Evolutionary conservation across 768 basidiomycete species (phyloP).

Genomic region (Suillus sp.): DNA sequence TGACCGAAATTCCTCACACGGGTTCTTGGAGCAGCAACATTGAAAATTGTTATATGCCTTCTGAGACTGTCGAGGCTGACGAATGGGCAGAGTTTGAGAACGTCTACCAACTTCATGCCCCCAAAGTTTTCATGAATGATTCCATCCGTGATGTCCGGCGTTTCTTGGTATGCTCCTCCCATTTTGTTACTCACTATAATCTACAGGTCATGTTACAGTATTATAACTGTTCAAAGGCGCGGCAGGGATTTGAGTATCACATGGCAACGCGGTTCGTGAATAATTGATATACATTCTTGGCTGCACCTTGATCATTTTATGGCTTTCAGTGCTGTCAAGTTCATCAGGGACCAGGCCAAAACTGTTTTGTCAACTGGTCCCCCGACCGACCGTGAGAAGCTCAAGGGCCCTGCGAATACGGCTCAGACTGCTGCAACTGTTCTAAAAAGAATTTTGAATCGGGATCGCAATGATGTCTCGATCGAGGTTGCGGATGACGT

Average conservation of each 20-base stretch:
- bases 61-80: constrained; percentile 63
- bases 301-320: constrained; percentile 12
- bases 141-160: constrained; percentile 72
- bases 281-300: constrained; percentile 13
- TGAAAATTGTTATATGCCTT: constrained; percentile 64
- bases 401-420: constrained; percentile 39
- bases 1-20: constrained; percentile 42
- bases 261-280: constrained; percentile 74
- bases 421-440: constrained; percentile 71
- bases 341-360: constrained; percentile 82
- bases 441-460: constrained; percentile 62
- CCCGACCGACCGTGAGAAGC: constrained; percentile 27
- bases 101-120: constrained; percentile 89
- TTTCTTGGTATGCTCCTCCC: constrained; percentile 2
- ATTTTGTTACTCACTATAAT: constrained; percentile 17
- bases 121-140: constrained; percentile 76
- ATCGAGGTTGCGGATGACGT: constrained; percentile 39
- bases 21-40: constrained; percentile 34
- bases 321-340: constrained; percentile 69
- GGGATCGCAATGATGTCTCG: constrained; percentile 50
- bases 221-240: constrained; percentile 77
- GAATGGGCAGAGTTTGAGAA: constrained; percentile 87
- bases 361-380: constrained; percentile 27
- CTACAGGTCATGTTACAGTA: constrained; percentile 82
- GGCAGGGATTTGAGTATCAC: constrained; percentile 83